A percentile compares a stretch with the other conserved stretches of the same genome.
Evolutionary conservation across 1,284 basidiomycete genomes (phyloP).

Genomic region (Tilletia indica): DNA sequence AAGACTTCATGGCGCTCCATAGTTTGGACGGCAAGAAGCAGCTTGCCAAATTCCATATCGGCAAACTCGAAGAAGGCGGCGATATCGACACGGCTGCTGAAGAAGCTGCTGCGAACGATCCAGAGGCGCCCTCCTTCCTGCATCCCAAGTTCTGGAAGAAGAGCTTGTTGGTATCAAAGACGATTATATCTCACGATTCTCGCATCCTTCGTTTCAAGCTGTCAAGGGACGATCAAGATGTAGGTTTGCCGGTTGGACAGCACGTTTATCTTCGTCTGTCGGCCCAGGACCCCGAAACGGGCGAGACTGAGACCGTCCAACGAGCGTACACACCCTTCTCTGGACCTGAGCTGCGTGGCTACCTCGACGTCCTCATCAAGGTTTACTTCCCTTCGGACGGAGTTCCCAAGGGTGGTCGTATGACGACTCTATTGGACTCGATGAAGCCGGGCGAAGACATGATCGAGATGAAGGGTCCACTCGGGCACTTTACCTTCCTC

Average conservation of each 20-base stretch:
- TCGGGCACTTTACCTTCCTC: conserved; percentile 66
- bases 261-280: conserved; percentile 61
- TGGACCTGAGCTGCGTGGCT: conserved; percentile 59
- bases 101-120: conserved; percentile 29
- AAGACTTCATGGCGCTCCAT: conserved; percentile 67
- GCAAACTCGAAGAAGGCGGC: conserved; percentile 25
- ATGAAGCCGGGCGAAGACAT: conserved; percentile 60
- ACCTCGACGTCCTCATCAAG: conserved; percentile 63
- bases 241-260: conserved; percentile 68
- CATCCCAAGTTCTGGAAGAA: conserved; percentile 63
- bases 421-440: conserved; percentile 64
- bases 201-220: conserved; percentile 65
- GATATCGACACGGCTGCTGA: neutral
- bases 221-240: conserved; percentile 58
- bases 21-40: conserved; percentile 62
- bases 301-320: conserved; percentile 62
- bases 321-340: conserved; percentile 69
- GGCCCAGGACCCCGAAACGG: conserved; percentile 45
- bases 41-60: conserved; percentile 59
- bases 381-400: conserved; percentile 60
- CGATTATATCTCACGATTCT: conserved; percentile 62
- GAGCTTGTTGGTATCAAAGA: conserved; percentile 59
- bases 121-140: conserved; percentile 59
- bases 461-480: conserved; percentile 68
- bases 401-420: conserved; percentile 63